These are phyloP conservation scores for Stenocarpella maydis DNA, from an alignment of 2,329 filamentous ascomycete genomes.

Conservation along the genomic window DNA sequence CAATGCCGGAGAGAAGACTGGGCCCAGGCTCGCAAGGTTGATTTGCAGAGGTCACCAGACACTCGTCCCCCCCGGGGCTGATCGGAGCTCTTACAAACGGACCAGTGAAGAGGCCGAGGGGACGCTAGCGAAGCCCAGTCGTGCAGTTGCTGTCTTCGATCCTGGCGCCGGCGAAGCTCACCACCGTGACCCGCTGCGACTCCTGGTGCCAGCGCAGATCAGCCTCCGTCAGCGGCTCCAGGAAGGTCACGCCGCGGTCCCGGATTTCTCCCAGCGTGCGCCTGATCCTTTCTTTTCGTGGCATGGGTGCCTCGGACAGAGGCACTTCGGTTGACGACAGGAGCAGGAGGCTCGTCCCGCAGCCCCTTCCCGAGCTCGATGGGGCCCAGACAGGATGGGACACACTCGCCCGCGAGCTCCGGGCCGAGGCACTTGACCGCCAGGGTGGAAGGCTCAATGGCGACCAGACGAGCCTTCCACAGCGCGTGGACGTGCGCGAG, in stretches of 20 bases:
- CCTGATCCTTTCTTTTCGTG: not conserved
- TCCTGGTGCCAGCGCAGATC: not conserved
- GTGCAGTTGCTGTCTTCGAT: not conserved
- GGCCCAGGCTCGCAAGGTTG: not conserved
- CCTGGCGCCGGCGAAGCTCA: not conserved
- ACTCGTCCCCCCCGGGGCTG: not conserved
- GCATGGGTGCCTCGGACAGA: not conserved
- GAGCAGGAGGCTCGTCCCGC: not conserved
- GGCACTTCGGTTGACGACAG: not conserved
- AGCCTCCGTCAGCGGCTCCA: not conserved
- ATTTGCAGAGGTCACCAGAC: not conserved
- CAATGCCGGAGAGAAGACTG: not conserved
- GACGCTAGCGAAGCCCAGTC: not conserved
- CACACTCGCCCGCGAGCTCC: not conserved
- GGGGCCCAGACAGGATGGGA: not conserved
- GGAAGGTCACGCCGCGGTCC: not conserved
- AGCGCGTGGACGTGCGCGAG: not conserved
- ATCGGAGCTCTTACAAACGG: not conserved
- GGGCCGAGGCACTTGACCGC: slow-evolving; percentile 34
- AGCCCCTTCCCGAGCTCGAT: not conserved
- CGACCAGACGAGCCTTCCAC: slow-evolving; percentile 21
- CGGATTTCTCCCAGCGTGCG: not conserved
- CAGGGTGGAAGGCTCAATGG: slow-evolving; percentile 4
- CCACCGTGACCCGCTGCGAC: not conserved
- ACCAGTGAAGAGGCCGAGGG: no score